Conservation (phyloP, 768 basidiomycete genomes). For the Lentinula sp. region DNA sequence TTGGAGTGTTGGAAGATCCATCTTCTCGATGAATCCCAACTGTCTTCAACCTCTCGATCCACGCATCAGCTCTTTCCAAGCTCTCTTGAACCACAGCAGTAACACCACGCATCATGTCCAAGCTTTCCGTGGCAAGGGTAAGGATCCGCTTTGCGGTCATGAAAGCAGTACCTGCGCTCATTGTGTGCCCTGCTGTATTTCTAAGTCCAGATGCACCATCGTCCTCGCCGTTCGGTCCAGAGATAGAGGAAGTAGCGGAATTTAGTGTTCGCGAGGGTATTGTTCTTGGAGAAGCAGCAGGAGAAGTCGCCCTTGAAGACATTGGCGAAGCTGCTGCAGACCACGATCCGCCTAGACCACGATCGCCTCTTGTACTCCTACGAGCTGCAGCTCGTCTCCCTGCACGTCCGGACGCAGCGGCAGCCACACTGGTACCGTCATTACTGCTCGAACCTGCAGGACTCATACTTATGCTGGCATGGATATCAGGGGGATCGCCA, state of each 20-base stretch:
- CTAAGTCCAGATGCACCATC: constrained; percentile 7
- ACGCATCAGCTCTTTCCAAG: constrained; percentile 84
- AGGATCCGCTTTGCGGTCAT: constrained; percentile 77
- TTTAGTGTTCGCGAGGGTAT: not conserved
- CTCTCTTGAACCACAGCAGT: constrained; percentile 86
- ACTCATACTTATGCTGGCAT: not conserved
- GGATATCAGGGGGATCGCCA: not conserved
- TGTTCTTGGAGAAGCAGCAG: constrained; percentile 17
- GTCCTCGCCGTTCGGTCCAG: not conserved
- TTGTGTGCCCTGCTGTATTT: constrained; percentile 17
- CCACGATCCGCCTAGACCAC: constrained; percentile 15
- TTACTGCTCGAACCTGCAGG: constrained; percentile 8
- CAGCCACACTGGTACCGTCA: constrained; percentile 12
- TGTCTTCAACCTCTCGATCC: constrained; percentile 77
- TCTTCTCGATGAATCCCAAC: constrained; percentile 63
- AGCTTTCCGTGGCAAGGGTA: constrained; percentile 81
- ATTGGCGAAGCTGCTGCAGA: constrained; percentile 17
- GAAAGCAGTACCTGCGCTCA: constrained; percentile 46
- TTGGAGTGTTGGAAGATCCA: not conserved
- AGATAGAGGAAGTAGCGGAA: not conserved
- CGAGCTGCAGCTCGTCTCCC: constrained; percentile 1
- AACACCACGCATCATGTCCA: constrained; percentile 89
- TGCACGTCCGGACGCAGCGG: constrained; percentile 7
- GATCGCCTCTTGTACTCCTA: constrained; percentile 16
- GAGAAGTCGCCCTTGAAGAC: constrained; percentile 28